Conservation (phyloP, 768 basidiomycete species). For the Mycena vitilis region DNA sequence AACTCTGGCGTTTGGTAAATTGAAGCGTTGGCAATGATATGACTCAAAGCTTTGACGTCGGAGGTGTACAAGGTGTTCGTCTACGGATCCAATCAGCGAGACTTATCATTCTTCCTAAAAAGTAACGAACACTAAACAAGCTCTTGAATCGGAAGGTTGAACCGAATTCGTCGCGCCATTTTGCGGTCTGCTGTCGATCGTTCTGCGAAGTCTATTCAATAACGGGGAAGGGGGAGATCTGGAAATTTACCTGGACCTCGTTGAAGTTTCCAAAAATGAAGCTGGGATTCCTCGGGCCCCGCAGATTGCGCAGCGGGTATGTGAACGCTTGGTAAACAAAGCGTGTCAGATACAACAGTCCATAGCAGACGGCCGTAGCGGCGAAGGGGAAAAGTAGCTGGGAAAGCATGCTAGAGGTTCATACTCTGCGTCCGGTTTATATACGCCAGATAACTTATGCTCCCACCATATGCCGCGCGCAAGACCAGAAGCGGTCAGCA, state of each 20-base stretch:
- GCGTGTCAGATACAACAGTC: constrained; percentile 32
- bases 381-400: constrained; percentile 21
- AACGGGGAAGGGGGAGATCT: background rate
- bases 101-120: background rate
- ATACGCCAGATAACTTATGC: too few species aligned
- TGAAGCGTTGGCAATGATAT: constrained; percentile 56
- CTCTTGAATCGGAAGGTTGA: constrained; percentile 44
- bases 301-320: constrained; percentile 48
- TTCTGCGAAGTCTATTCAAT: background rate
- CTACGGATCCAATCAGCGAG: constrained; percentile 34
- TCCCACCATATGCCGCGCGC: too few species aligned
- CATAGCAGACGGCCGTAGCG: constrained; percentile 20
- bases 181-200: constrained; percentile 35
- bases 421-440: constrained; percentile 1
- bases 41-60: constrained; percentile 59
- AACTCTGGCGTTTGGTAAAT: constrained; percentile 50
- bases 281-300: constrained; percentile 47
- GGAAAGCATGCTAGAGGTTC: constrained; percentile 9
- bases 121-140: constrained; percentile 45
- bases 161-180: constrained; percentile 54
- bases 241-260: constrained; percentile 34
- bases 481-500: too few species aligned
- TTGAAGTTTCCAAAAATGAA: constrained; percentile 47
- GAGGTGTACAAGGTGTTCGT: constrained; percentile 51
- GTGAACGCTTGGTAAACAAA: constrained; percentile 22